These are phyloP conservation scores for Dactylellina parvicollis DNA, from an alignment of 2,329 filamentous ascomycete species.

Conservation along the genomic window DNA sequence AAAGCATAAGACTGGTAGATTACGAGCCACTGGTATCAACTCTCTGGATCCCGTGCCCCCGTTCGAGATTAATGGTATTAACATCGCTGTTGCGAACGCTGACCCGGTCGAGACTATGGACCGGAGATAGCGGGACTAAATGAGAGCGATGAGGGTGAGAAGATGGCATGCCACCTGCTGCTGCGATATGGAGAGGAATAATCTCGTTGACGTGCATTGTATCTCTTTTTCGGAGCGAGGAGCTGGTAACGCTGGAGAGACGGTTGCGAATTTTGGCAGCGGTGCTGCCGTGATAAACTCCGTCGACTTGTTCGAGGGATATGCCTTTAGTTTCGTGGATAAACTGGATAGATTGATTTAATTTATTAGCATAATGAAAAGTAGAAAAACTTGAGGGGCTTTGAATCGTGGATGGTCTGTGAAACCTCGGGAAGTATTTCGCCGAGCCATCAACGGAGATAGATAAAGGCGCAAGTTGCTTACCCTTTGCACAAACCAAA, in stretches of 20 bases:
- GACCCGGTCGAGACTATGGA: constrained; percentile 21
- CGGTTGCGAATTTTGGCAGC: constrained; percentile 54
- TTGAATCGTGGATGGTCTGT: constrained; percentile 4
- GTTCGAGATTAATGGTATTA: constrained; percentile 24
- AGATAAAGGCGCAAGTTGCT: constrained; percentile 3
- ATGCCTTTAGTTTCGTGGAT: constrained; percentile 79
- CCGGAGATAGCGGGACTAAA: constrained; percentile 41
- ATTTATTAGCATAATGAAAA: neutral
- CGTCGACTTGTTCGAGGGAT: constrained; percentile 79
- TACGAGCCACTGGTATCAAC: constrained; percentile 51
- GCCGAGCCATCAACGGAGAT: constrained; percentile 36
- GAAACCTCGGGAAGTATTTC: constrained; percentile 34
- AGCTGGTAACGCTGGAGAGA: constrained; percentile 50
- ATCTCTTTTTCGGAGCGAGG: constrained; percentile 45
- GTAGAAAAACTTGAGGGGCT: neutral
- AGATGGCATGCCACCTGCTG: constrained; percentile 37
- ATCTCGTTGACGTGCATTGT: constrained; percentile 52
- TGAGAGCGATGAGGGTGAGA: neutral
- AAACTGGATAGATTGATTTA: constrained; percentile 23
- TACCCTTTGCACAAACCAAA: constrained; percentile 73
- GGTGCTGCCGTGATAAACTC: constrained; percentile 51
- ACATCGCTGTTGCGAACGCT: constrained; percentile 19
- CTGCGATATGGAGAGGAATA: constrained; percentile 41
- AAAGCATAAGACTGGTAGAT: neutral
- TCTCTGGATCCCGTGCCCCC: constrained; percentile 39